Evolutionary conservation across 352 stramenopile species (phyloP).

Genomic region (Pythium rhizo-oryzae): DNA sequence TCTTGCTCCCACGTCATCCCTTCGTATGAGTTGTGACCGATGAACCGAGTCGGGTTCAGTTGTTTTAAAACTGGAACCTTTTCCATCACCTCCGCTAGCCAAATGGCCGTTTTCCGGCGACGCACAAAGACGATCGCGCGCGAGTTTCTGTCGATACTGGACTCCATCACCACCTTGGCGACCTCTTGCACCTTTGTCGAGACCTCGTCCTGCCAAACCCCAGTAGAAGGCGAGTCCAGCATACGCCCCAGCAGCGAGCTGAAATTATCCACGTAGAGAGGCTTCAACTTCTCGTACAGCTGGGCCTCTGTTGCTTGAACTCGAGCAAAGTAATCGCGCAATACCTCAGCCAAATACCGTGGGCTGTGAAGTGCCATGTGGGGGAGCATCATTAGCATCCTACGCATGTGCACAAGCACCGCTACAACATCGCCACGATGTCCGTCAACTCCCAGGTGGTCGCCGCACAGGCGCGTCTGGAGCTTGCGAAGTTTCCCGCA

Average conservation of each 20-base stretch:
- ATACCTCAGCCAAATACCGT: neutral
- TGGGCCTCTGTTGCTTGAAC: slow-evolving; percentile 5
- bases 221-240: slow-evolving; percentile 19
- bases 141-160: slow-evolving; percentile 56
- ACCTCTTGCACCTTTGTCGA: slow-evolving; percentile 63
- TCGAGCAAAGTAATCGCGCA: slow-evolving; percentile 18
- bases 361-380: slow-evolving; percentile 14
- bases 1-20: slow-evolving; percentile 84
- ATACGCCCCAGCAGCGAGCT: slow-evolving; percentile 33
- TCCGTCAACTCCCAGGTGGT: neutral
- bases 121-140: slow-evolving; percentile 82
- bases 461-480: neutral
- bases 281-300: neutral
- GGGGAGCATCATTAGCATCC: slow-evolving; percentile 22
- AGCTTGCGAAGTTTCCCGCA: slow-evolving; percentile 25
- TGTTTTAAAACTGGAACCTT: slow-evolving; percentile 47
- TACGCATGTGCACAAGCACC: slow-evolving; percentile 24
- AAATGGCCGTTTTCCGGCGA: slow-evolving; percentile 64
- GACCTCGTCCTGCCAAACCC: slow-evolving; percentile 38
- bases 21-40: slow-evolving; percentile 82
- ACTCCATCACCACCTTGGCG: slow-evolving; percentile 43
- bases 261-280: slow-evolving; percentile 38
- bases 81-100: slow-evolving; percentile 69
- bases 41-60: slow-evolving; percentile 75
- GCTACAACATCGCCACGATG: neutral